Conservation (phyloP, 2,329 filamentous ascomycete species). For the Arthrinium phaeospermum region DNA sequence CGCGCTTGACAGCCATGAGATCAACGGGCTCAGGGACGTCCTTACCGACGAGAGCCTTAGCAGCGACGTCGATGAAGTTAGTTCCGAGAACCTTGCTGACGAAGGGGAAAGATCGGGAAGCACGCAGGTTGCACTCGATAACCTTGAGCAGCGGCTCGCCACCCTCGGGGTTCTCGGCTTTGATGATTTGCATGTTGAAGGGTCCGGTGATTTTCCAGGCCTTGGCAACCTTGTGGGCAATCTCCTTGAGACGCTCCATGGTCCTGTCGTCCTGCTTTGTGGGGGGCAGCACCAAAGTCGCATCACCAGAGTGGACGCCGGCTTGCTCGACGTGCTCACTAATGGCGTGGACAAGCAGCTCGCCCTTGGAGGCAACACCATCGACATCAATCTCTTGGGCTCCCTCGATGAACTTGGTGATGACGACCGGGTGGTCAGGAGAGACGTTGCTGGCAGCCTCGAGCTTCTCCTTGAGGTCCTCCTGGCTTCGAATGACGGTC, state of each 20-base stretch:
- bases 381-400: conserved; percentile 97
- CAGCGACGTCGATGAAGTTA: conserved; percentile 97
- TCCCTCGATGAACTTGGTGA: conserved; percentile 97
- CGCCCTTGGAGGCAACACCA: conserved; percentile 84
- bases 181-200: conserved; percentile 99
- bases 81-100: conserved; percentile 95
- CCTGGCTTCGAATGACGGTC: conserved; percentile 90
- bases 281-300: conserved; percentile 90
- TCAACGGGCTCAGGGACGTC: conserved; percentile 85
- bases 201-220: conserved; percentile 97
- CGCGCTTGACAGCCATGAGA: conserved; percentile 85
- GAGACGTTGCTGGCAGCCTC: conserved; percentile 88
- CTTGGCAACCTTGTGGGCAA: conserved; percentile 93
- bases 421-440: conserved; percentile 96
- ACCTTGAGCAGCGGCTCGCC: conserved; percentile 84
- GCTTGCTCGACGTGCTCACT: conserved; percentile 97
- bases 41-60: conserved; percentile 86
- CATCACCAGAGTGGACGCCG: conserved; percentile 97
- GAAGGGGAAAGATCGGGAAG: conserved; percentile 97
- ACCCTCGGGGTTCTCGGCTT: conserved; percentile 78
- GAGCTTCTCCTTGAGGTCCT: conserved; percentile 93
- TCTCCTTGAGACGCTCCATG: conserved; percentile 90
- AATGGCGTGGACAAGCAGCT: conserved; percentile 88
- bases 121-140: conserved; percentile 97
- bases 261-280: conserved; percentile 76